These are phyloP conservation scores for Dactylonectria macrodidyma DNA, from an alignment of 2,329 filamentous ascomycete genomes.

Conservation along the genomic window DNA sequence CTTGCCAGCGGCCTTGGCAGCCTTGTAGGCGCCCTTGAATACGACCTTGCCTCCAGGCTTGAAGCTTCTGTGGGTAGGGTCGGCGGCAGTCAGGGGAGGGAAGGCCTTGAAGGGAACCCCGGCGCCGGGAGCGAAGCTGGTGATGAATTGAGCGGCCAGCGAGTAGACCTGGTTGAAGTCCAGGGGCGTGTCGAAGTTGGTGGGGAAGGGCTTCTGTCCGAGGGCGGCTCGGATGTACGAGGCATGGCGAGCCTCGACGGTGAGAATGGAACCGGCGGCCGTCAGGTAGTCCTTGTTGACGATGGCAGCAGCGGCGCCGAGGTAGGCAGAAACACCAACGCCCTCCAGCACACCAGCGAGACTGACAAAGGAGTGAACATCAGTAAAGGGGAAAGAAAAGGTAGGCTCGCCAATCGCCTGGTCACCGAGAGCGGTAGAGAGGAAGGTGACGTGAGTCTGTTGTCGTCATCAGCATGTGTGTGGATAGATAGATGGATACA, in stretches of 20 bases:
- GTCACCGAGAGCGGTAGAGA: constrained; percentile 59
- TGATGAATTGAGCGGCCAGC: constrained; percentile 75
- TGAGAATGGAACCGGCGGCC: constrained; percentile 75
- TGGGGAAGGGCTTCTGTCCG: constrained; percentile 67
- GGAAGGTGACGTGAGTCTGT: constrained; percentile 69
- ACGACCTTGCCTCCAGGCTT: constrained; percentile 43
- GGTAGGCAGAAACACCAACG: constrained; percentile 74
- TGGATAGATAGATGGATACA: background rate
- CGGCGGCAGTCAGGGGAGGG: constrained; percentile 59
- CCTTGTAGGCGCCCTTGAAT: constrained; percentile 9
- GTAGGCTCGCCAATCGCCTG: constrained; percentile 65
- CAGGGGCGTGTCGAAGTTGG: constrained; percentile 73
- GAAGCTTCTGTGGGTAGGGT: constrained; percentile 41
- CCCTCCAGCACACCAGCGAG: constrained; percentile 77
- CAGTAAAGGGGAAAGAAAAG: constrained; percentile 73
- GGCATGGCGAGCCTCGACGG: constrained; percentile 75
- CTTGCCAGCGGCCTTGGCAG: constrained; percentile 20
- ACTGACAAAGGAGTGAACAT: constrained; percentile 70
- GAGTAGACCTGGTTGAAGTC: constrained; percentile 73
- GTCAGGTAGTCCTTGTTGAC: constrained; percentile 70
- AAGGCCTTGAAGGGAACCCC: constrained; percentile 73
- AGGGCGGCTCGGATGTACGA: constrained; percentile 69
- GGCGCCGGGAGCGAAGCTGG: constrained; percentile 69
- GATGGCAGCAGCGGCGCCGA: constrained; percentile 74
- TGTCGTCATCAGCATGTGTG: background rate